phyloP scores from a whole-genome alignment of 768 basidiomycete species.

The Podaxis mareebaensis region DNA sequence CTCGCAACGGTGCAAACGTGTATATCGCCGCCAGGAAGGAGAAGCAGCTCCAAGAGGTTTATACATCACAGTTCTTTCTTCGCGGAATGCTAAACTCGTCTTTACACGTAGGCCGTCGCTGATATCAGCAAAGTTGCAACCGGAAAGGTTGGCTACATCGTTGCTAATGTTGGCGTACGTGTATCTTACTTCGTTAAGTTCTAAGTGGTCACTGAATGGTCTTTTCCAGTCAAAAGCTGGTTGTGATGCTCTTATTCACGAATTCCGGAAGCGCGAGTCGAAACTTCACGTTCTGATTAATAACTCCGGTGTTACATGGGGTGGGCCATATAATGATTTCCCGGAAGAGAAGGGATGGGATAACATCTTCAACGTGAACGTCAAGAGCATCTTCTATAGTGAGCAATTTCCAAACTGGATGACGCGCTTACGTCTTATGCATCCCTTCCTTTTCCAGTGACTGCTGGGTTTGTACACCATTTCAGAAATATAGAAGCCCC shows the following conservation, averaged over 20 bases:
- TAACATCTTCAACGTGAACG: conserved; percentile 78
- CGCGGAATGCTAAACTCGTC: conserved; percentile 1
- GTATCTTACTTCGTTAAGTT: background rate
- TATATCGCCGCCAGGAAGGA: conserved; percentile 90
- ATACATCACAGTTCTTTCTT: background rate
- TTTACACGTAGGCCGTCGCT: conserved; percentile 41
- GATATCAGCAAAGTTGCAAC: conserved; percentile 62
- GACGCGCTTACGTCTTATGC: background rate
- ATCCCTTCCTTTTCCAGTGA: conserved; percentile 35
- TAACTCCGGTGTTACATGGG: conserved; percentile 86
- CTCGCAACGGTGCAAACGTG: conserved; percentile 84
- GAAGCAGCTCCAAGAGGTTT: conserved; percentile 70
- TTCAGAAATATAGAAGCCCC: background rate
- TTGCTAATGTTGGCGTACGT: conserved; percentile 73
- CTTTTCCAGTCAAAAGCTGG: conserved; percentile 69
- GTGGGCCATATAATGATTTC: conserved; percentile 64
- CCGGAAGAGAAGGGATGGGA: conserved; percentile 89
- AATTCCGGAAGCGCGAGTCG: conserved; percentile 66
- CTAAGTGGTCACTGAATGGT: background rate
- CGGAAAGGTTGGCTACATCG: conserved; percentile 69
- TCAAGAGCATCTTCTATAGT: conserved; percentile 86
- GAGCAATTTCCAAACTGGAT: conserved; percentile 22
- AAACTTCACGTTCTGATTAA: conserved; percentile 84
- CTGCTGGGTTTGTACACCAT: conserved; percentile 40
- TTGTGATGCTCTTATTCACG: conserved; percentile 68